These are phyloP conservation scores for Ustilago lituana DNA, from an alignment of 1,284 basidiomycete species.

Conservation along the genomic window DNA sequence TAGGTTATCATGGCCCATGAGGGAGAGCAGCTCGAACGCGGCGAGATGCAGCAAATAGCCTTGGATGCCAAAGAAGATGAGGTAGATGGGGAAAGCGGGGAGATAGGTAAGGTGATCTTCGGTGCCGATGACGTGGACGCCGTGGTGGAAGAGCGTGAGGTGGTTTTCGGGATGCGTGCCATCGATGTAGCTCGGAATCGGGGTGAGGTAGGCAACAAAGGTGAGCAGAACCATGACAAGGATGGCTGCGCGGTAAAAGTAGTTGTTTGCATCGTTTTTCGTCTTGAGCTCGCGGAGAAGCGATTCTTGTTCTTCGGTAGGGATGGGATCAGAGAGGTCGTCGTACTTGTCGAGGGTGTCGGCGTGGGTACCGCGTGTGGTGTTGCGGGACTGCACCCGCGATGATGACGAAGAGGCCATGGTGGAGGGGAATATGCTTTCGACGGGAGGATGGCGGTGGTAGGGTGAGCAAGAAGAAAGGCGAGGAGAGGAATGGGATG, in stretches of 20 bases:
- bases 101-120: slow-evolving; percentile 63
- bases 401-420: slow-evolving; percentile 16
- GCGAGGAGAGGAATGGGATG: slow-evolving; percentile 4
- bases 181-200: slow-evolving; percentile 60
- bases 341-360: slow-evolving; percentile 52
- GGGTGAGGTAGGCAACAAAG: slow-evolving; percentile 58
- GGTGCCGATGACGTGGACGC: slow-evolving; percentile 55
- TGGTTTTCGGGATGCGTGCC: slow-evolving; percentile 65
- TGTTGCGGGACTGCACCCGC: slow-evolving; percentile 12
- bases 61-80: slow-evolving; percentile 51
- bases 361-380: slow-evolving; percentile 21
- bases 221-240: slow-evolving; percentile 53
- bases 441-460: background rate
- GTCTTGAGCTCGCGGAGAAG: slow-evolving; percentile 53
- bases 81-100: slow-evolving; percentile 64
- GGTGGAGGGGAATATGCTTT: background rate
- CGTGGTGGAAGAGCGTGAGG: slow-evolving; percentile 57
- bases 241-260: slow-evolving; percentile 54
- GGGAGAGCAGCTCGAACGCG: slow-evolving; percentile 44
- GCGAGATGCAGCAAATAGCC: slow-evolving; percentile 51
- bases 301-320: slow-evolving; percentile 56
- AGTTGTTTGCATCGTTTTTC: slow-evolving; percentile 59
- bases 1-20: slow-evolving; percentile 41
- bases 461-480: background rate
- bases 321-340: slow-evolving; percentile 44